Evolutionary conservation across 768 basidiomycete species (phyloP).

Genomic region (Panellus pusillus): DNA sequence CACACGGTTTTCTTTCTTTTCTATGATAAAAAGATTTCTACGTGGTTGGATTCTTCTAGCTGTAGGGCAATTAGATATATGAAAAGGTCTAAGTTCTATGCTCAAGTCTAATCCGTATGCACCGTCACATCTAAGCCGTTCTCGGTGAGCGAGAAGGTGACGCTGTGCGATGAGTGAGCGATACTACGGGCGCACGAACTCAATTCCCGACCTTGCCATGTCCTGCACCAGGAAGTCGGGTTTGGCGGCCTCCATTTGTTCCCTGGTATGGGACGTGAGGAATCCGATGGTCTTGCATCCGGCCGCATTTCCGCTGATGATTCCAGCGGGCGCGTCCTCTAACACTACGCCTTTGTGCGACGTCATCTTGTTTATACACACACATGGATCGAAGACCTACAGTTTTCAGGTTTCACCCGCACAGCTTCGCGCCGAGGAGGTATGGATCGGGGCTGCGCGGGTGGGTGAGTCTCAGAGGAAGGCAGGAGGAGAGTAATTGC

Average conservation of each 20-base stretch:
- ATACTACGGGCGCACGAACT: not conserved
- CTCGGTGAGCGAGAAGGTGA: constrained; percentile 33
- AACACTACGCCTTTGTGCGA: constrained; percentile 64
- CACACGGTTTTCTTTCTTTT: constrained; percentile 13
- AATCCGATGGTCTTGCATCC: constrained; percentile 85
- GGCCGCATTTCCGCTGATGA: constrained; percentile 75
- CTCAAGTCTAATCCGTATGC: constrained; percentile 21
- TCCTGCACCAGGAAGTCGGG: constrained; percentile 74
- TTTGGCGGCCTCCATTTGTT: constrained; percentile 61
- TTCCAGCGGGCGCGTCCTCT: constrained; percentile 88
- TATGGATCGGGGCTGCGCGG: constrained; percentile 80
- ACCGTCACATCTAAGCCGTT: constrained; percentile 50
- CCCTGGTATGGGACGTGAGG: constrained; percentile 74
- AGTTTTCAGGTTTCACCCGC: constrained; percentile 62
- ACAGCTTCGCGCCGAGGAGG: constrained; percentile 75
- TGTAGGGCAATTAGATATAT: constrained; percentile 12
- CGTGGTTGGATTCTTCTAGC: constrained; percentile 4
- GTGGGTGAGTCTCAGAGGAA: not conserved
- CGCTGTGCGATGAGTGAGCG: constrained; percentile 23
- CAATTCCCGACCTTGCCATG: constrained; percentile 55
- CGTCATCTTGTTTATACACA: not conserved
- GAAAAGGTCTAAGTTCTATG: constrained; percentile 11
- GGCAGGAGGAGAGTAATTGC: not conserved
- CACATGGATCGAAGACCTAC: constrained; percentile 34
- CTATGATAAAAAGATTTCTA: constrained; percentile 27